Evolutionary conservation across 1,284 basidiomycete genomes (phyloP).

Genomic region (Moesziomyces parantarcticus): DNA sequence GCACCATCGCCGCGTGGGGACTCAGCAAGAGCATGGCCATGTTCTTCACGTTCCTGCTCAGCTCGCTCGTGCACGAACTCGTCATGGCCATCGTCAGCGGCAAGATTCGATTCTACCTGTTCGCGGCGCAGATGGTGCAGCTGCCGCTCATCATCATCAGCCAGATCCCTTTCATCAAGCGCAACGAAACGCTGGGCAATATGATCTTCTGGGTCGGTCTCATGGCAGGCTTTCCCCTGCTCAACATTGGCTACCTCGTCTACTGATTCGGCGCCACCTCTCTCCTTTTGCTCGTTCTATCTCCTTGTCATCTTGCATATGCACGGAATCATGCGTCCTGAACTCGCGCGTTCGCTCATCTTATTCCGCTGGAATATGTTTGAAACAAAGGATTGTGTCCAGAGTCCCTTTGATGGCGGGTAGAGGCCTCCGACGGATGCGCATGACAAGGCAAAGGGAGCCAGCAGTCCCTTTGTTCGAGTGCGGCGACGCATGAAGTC

Average conservation of each 20-base stretch:
- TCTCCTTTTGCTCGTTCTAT: not conserved
- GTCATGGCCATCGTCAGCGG: constrained; percentile 80
- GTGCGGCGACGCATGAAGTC: too few species aligned
- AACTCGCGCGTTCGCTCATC: too few species aligned
- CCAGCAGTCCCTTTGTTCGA: too few species aligned
- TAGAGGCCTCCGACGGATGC: too few species aligned
- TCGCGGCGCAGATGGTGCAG: constrained; percentile 79
- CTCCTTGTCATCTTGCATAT: not conserved
- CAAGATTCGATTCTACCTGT: constrained; percentile 67
- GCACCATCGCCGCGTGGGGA: constrained; percentile 81
- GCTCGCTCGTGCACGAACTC: constrained; percentile 80
- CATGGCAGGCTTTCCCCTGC: constrained; percentile 85
- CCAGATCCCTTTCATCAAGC: constrained; percentile 69
- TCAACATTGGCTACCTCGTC: constrained; percentile 80
- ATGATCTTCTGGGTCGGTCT: constrained; percentile 91
- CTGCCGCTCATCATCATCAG: constrained; percentile 88
- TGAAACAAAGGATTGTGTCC: too few species aligned
- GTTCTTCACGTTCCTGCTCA: constrained; percentile 83
- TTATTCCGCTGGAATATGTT: too few species aligned
- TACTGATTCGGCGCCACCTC: constrained; percentile 23
- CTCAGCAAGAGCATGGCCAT: constrained; percentile 83
- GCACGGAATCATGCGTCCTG: not conserved
- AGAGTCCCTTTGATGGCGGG: too few species aligned
- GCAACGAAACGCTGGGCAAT: constrained; percentile 63
- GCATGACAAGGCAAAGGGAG: too few species aligned